Evolutionary conservation across 2,329 filamentous ascomycete species (phyloP).

Genomic region (Paramyrothecium roridum): DNA sequence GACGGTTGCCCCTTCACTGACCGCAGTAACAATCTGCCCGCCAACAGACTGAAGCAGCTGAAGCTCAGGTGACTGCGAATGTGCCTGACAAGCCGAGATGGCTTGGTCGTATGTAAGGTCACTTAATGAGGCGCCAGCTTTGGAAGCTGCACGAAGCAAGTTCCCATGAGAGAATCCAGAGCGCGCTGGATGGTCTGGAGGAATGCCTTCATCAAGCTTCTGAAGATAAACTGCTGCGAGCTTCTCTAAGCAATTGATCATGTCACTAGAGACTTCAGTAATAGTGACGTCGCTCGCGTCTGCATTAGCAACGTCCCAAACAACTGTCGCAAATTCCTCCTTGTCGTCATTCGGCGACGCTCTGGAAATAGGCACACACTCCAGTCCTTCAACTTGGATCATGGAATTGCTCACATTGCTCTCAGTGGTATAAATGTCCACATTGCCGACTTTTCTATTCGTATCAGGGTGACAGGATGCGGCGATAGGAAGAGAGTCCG

Average conservation of each 20-base stretch:
- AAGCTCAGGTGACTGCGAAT: too few relatives aligned
- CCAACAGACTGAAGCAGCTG: too few relatives aligned
- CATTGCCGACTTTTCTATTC: background rate
- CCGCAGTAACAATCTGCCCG: too few relatives aligned
- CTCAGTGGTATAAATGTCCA: background rate
- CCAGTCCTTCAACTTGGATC: background rate
- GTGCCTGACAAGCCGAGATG: too few relatives aligned
- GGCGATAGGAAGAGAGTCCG: background rate
- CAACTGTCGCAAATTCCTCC: background rate
- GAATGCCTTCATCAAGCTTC: too few relatives aligned
- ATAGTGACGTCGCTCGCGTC: background rate
- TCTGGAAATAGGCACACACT: background rate
- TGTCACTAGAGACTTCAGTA: background rate
- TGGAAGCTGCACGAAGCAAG: too few relatives aligned
- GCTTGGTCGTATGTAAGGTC: too few relatives aligned
- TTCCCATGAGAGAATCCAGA: too few relatives aligned
- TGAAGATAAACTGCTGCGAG: background rate
- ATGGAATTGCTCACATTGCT: background rate
- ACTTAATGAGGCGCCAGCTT: too few relatives aligned
- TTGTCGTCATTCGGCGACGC: background rate
- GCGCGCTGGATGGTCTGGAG: too few relatives aligned
- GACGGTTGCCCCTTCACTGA: too few relatives aligned
- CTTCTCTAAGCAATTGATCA: background rate
- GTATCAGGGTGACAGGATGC: background rate
- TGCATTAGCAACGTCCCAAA: background rate